Evolutionary conservation across 306 rosid species (phyloP).

Genomic region (Vicia sativa): DNA sequence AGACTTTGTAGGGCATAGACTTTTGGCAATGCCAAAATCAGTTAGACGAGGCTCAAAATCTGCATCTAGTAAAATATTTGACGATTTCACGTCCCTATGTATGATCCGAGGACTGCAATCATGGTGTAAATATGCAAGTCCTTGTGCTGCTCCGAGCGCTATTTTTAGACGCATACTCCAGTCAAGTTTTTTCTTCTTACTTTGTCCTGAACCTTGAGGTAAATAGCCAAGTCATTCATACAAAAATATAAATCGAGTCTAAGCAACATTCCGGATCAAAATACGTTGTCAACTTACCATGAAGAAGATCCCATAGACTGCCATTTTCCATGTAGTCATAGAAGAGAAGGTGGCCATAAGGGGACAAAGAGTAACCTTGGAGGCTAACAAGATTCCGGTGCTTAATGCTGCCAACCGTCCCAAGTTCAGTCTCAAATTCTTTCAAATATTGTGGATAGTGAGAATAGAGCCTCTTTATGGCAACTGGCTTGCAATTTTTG

Average conservation of each 20-base stretch:
- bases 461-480: constrained; percentile 82
- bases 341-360: constrained; percentile 88
- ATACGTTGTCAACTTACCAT: too few species aligned
- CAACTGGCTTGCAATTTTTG: constrained; percentile 93
- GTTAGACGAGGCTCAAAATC: constrained; percentile 91
- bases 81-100: constrained; percentile 93
- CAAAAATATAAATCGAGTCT: neutral
- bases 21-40: constrained; percentile 96
- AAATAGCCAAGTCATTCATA: neutral
- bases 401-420: constrained; percentile 88
- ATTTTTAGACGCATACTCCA: constrained; percentile 82
- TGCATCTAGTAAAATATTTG: constrained; percentile 81
- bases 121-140: constrained; percentile 89
- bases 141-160: constrained; percentile 94
- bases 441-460: constrained; percentile 74
- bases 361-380: constrained; percentile 87
- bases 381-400: constrained; percentile 93
- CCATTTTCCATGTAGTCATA: constrained; percentile 98
- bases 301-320: constrained; percentile 96
- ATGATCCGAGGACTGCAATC: constrained; percentile 93
- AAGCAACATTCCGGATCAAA: too few species aligned
- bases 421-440: constrained; percentile 89
- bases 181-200: constrained; percentile 75
- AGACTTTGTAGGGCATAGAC: constrained; percentile 69
- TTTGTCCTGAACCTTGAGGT: constrained; percentile 49